Evolutionary conservation across 1,139 yeast genomes (phyloP).

Genomic region (Protomyces inouyei): DNA sequence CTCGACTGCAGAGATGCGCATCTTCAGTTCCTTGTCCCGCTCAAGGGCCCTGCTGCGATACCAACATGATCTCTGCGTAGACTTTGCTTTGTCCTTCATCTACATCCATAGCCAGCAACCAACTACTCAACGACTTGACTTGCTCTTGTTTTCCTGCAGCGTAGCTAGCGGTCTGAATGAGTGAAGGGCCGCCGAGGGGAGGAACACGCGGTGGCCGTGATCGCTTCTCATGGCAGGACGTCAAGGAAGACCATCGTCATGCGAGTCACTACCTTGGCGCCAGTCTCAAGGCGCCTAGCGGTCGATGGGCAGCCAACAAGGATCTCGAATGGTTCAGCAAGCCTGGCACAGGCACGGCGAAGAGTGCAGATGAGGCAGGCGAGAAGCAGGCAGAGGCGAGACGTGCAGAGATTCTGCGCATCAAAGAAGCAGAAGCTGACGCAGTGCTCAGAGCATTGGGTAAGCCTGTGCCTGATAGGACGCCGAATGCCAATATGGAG

Average conservation of each 20-base stretch:
- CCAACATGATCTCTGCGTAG: background rate
- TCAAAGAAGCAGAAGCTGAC: conserved; percentile 35
- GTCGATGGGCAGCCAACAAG: conserved; percentile 35
- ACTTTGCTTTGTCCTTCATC: background rate
- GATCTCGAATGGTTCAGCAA: conserved; percentile 37
- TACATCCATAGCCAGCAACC: background rate
- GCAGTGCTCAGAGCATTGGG: conserved; percentile 30
- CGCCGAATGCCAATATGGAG: background rate
- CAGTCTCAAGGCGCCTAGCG: conserved; percentile 37
- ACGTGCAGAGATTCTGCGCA: conserved; percentile 19
- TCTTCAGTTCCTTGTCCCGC: conserved; percentile 39
- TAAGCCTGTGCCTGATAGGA: background rate
- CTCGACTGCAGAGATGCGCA: conserved; percentile 45
- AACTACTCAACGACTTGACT: background rate
- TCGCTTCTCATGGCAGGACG: conserved; percentile 36
- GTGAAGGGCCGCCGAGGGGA: conserved; percentile 32
- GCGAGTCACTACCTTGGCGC: conserved; percentile 37
- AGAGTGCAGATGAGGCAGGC: conserved; percentile 2
- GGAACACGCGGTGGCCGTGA: conserved; percentile 38
- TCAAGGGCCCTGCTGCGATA: conserved; percentile 11
- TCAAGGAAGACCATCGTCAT: conserved; percentile 35
- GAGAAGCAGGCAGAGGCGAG: background rate
- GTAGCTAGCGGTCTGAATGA: background rate
- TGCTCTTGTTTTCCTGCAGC: background rate
- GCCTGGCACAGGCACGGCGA: conserved; percentile 24